These are phyloP conservation scores for Aspergillus floridensis DNA, from an alignment of 2,329 filamentous ascomycete species.

Conservation along the genomic window DNA sequence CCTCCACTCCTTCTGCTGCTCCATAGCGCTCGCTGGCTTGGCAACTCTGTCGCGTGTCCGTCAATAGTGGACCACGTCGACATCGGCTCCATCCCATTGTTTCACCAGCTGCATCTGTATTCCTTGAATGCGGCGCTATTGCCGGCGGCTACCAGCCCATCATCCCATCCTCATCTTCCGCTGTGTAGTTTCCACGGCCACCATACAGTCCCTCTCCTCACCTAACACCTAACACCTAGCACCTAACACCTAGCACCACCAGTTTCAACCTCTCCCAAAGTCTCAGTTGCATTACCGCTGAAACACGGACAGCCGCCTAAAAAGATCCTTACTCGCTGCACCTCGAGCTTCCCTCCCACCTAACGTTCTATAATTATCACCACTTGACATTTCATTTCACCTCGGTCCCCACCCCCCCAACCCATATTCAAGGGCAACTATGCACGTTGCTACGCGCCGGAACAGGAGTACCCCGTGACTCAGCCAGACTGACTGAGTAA, in stretches of 20 bases:
- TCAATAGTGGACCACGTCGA: constrained; percentile 6
- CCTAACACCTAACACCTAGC: background rate
- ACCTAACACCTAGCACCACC: background rate
- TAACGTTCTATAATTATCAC: background rate
- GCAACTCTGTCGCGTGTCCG: constrained; percentile 5
- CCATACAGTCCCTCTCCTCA: background rate
- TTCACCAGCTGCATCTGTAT: constrained; percentile 11
- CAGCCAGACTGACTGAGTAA: too few relatives aligned
- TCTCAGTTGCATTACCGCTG: background rate
- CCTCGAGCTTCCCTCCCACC: background rate
- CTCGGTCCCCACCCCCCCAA: background rate
- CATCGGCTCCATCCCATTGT: constrained; percentile 10
- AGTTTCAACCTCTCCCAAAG: background rate
- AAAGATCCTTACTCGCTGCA: constrained; percentile 6
- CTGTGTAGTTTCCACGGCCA: background rate
- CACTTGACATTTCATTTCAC: background rate
- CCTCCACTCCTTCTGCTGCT: background rate
- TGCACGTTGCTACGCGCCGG: constrained; percentile 1
- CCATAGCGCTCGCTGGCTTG: background rate
- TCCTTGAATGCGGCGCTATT: constrained; percentile 2
- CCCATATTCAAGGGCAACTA: background rate
- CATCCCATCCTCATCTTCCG: background rate
- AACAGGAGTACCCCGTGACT: too few relatives aligned
- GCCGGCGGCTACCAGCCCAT: background rate
- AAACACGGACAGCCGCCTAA: background rate